These are phyloP conservation scores for Ephemerocybe angulata DNA, from an alignment of 768 basidiomycete species.

Conservation along the genomic window DNA sequence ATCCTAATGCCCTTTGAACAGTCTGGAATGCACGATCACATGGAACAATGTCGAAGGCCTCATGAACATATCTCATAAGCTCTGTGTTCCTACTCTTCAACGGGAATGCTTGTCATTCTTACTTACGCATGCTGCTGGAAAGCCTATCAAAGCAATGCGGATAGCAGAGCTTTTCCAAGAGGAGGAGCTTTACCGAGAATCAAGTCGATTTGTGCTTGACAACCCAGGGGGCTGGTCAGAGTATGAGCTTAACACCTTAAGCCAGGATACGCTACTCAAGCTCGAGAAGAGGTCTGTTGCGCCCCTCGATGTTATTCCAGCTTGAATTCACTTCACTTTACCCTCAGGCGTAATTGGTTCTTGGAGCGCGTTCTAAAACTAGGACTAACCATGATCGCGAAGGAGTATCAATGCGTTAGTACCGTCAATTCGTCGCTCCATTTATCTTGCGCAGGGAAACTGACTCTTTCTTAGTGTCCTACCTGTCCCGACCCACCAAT, in stretches of 20 bases:
- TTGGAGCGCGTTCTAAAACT: constrained; percentile 91
- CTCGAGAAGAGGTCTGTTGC: constrained; percentile 73
- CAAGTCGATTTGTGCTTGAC: constrained; percentile 88
- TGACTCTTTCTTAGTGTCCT: constrained; percentile 49
- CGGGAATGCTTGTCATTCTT: constrained; percentile 83
- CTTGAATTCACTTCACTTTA: neutral
- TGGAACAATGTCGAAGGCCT: constrained; percentile 94
- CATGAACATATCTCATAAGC: constrained; percentile 87
- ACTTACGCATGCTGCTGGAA: constrained; percentile 87
- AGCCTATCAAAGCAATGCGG: constrained; percentile 88
- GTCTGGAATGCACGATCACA: constrained; percentile 86
- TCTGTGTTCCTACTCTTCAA: constrained; percentile 79
- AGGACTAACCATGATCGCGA: constrained; percentile 79
- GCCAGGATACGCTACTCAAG: constrained; percentile 78
- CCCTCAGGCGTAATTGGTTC: constrained; percentile 81
- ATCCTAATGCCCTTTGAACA: constrained; percentile 21
- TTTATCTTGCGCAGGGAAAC: neutral
- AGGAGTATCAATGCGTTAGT: constrained; percentile 95
- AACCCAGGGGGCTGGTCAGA: constrained; percentile 85
- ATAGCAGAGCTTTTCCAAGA: constrained; percentile 90
- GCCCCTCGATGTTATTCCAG: neutral
- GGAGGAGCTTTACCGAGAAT: constrained; percentile 86
- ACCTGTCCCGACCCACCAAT: constrained; percentile 77
- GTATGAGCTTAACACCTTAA: constrained; percentile 77
- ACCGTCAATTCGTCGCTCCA: constrained; percentile 21